Evolutionary conservation across 1,284 basidiomycete species (phyloP).

Genomic region (Sporisorium iseilematis-ciliati): DNA sequence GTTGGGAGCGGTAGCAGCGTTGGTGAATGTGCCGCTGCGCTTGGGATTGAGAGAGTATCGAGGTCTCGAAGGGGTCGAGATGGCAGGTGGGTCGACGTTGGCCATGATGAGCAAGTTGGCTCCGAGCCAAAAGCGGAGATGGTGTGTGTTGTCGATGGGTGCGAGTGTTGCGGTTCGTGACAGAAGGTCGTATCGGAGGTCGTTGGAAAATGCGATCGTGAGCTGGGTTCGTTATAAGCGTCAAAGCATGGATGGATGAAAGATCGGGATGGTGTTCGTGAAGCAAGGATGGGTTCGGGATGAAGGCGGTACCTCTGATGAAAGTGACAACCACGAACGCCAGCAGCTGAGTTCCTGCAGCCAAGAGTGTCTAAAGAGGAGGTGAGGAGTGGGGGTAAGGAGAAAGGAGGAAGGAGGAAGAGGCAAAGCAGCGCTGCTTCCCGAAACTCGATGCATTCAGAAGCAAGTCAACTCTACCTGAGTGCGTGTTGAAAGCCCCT

Average conservation of each 20-base stretch:
- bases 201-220: conserved; percentile 7
- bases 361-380: conserved; percentile 1
- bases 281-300: conserved; percentile 7
- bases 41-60: conserved; percentile 35
- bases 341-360: background rate
- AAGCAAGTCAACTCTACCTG: background rate
- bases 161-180: background rate
- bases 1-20: conserved; percentile 18
- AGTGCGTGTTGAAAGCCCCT: conserved; percentile 15
- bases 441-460: background rate
- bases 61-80: conserved; percentile 49
- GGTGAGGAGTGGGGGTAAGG: conserved; percentile 9
- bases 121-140: background rate
- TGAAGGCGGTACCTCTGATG: background rate
- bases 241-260: background rate
- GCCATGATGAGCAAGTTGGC: conserved; percentile 15
- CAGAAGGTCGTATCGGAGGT: conserved; percentile 2
- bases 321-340: background rate
- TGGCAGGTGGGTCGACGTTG: conserved; percentile 28
- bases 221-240: conserved; percentile 26
- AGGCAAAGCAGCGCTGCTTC: background rate
- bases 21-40: conserved; percentile 26
- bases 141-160: background rate
- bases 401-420: background rate
- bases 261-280: conserved; percentile 10